Conservation (phyloP, 345 rosid genomes). For the thale cress (Arabidopsis thaliana) region DNA sequence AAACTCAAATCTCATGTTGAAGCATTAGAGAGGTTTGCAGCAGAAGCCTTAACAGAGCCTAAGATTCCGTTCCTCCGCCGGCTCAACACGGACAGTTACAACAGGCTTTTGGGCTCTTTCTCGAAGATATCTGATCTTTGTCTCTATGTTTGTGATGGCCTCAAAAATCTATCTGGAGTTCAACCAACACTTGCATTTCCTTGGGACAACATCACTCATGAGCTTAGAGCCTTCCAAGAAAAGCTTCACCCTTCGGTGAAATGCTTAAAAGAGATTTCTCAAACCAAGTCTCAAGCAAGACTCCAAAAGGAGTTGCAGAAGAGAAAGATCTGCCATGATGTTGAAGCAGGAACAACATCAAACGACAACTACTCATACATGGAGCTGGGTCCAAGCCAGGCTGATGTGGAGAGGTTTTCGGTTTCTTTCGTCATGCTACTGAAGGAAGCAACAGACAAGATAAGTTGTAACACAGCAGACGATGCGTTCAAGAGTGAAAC, state of each 20-base stretch:
- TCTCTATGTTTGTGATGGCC: conserved; percentile 45
- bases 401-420: conserved; percentile 46
- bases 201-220: conserved; percentile 50
- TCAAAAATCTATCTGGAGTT: conserved; percentile 47
- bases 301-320: conserved; percentile 47
- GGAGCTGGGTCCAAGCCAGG: conserved; percentile 43
- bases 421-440: conserved; percentile 51
- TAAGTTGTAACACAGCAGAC: conserved; percentile 45
- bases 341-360: conserved; percentile 57
- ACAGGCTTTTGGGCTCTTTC: conserved; percentile 50
- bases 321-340: conserved; percentile 50
- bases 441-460: conserved; percentile 41
- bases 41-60: conserved; percentile 65
- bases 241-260: conserved; percentile 49
- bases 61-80: conserved; percentile 58
- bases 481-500: conserved; percentile 50
- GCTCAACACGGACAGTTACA: conserved; percentile 51
- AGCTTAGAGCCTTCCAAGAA: conserved; percentile 51
- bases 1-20: conserved; percentile 47
- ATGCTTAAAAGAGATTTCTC: conserved; percentile 50
- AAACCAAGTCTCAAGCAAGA: conserved; percentile 43
- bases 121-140: conserved; percentile 54
- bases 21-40: conserved; percentile 46
- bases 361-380: conserved; percentile 28
- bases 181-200: conserved; percentile 34